Percentiles rank a stretch among this genome's conserved stretches.
phyloP scores from a whole-genome alignment of 345 rosid genomes.

The Gynandropsis gynandra region DNA sequence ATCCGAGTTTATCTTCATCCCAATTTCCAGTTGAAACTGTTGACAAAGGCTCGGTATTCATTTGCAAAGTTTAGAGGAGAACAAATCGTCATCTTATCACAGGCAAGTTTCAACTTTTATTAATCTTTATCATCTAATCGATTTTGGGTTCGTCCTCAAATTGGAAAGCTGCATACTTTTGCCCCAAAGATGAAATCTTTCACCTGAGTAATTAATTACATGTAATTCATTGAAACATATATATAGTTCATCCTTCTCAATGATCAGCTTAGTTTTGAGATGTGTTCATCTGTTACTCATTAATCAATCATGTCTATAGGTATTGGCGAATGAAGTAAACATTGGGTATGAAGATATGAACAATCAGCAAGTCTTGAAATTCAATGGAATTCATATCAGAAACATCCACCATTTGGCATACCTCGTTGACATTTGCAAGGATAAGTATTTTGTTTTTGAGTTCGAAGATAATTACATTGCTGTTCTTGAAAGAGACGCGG shows the following conservation, averaged over 20 bases:
- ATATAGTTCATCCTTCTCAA: too few species aligned
- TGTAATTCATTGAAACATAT: too few species aligned
- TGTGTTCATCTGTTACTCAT: too few species aligned
- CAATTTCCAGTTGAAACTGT: conserved; percentile 56
- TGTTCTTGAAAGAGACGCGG: conserved; percentile 76
- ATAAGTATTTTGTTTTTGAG: conserved; percentile 66
- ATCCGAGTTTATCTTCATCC: conserved; percentile 18
- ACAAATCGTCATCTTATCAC: conserved; percentile 92
- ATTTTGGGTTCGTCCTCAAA: too few species aligned
- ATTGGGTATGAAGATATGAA: conserved; percentile 94
- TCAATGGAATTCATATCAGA: conserved; percentile 62
- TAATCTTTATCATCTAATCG: too few species aligned
- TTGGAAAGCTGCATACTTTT: too few species aligned
- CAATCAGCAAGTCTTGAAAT: conserved; percentile 92
- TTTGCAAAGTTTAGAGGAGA: conserved; percentile 84
- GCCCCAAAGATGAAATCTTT: too few species aligned
- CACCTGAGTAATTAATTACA: too few species aligned
- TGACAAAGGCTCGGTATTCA: conserved; percentile 85
- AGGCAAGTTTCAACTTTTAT: conserved; percentile 49
- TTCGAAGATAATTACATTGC: conserved; percentile 86
- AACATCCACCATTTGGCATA: conserved; percentile 86
- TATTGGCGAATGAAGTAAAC: conserved; percentile 85
- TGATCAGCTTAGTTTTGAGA: too few species aligned
- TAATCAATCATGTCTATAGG: conserved; percentile 37
- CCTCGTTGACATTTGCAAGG: conserved; percentile 78